Conservation (phyloP, 768 basidiomycete genomes). For the Phallus indusiatus region DNA sequence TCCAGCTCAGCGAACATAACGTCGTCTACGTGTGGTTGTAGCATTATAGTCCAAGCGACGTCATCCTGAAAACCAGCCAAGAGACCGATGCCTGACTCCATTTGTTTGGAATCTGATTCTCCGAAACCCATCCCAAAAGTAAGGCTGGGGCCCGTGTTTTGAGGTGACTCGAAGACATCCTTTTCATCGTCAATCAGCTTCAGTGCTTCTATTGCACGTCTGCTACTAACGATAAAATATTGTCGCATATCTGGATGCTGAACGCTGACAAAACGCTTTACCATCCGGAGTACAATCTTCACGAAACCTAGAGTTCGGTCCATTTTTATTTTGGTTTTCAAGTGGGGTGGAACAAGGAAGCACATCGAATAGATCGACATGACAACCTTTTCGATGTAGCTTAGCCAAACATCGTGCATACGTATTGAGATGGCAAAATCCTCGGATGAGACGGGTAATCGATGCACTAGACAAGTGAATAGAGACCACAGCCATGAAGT, state of each 20-base stretch:
- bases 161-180: conserved; percentile 64
- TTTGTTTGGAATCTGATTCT: conserved; percentile 53
- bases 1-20: conserved; percentile 72
- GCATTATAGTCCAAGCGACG: conserved; percentile 59
- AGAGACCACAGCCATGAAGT: conserved; percentile 47
- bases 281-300: conserved; percentile 59
- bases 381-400: conserved; percentile 68
- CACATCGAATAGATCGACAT: conserved; percentile 82
- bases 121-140: conserved; percentile 83
- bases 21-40: conserved; percentile 58
- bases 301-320: conserved; percentile 61
- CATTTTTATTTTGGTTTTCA: conserved; percentile 62
- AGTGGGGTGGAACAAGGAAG: conserved; percentile 67
- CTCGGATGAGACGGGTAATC: conserved; percentile 69
- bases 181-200: conserved; percentile 69
- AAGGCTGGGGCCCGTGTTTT: conserved; percentile 48
- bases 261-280: conserved; percentile 50
- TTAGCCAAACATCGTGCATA: conserved; percentile 52
- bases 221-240: conserved; percentile 44
- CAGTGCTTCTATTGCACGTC: conserved; percentile 66
- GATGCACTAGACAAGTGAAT: conserved; percentile 64
- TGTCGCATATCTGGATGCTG: conserved; percentile 42
- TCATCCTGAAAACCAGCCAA: conserved; percentile 62
- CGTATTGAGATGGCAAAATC: conserved; percentile 62
- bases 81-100: conserved; percentile 68